phyloP scores from a whole-genome alignment of 1,139 yeast genomes.

The Geotrichum restrictum region DNA sequence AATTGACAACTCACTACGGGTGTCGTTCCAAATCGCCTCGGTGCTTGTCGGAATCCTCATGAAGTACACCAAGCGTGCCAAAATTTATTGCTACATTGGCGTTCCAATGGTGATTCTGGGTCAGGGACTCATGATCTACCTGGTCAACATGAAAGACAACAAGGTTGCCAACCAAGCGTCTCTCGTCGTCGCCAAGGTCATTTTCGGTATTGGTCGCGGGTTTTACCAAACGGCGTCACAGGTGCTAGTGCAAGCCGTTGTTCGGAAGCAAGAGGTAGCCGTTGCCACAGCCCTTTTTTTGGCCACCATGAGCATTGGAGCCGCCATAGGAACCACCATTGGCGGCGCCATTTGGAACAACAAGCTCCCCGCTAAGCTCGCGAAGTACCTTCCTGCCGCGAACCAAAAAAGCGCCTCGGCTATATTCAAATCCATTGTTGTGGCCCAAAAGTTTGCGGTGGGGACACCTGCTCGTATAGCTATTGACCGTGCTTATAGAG shows the following conservation, averaged over 20 bases:
- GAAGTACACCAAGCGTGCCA: slow-evolving; percentile 19
- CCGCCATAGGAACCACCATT: slow-evolving; percentile 35
- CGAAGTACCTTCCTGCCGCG: slow-evolving; percentile 23
- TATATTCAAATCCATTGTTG: slow-evolving; percentile 17
- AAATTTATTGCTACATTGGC: slow-evolving; percentile 15
- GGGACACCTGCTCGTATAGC: slow-evolving; percentile 16
- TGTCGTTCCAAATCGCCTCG: slow-evolving; percentile 20
- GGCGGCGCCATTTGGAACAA: slow-evolving; percentile 36
- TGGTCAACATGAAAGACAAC: slow-evolving; percentile 12
- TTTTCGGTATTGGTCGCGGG: slow-evolving; percentile 30
- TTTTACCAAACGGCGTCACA: slow-evolving; percentile 26
- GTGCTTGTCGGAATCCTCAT: slow-evolving; percentile 20
- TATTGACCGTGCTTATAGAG: slow-evolving; percentile 14
- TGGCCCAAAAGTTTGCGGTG: slow-evolving; percentile 13
- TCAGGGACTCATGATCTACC: slow-evolving; percentile 21
- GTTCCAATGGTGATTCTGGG: slow-evolving; percentile 20
- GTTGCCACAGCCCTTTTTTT: slow-evolving; percentile 28
- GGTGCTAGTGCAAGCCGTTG: slow-evolving; percentile 27
- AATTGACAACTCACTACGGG: slow-evolving; percentile 19
- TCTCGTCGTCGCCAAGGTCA: slow-evolving; percentile 23
- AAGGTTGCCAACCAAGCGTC: slow-evolving; percentile 17
- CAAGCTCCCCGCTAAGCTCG: slow-evolving; percentile 28
- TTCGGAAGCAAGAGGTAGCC: slow-evolving; percentile 26
- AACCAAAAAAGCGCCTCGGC: slow-evolving; percentile 17
- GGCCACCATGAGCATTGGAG: slow-evolving; percentile 31